These are phyloP conservation scores for Hymenoscyphus albidus DNA, from an alignment of 2,329 filamentous ascomycete species.

Conservation along the genomic window DNA sequence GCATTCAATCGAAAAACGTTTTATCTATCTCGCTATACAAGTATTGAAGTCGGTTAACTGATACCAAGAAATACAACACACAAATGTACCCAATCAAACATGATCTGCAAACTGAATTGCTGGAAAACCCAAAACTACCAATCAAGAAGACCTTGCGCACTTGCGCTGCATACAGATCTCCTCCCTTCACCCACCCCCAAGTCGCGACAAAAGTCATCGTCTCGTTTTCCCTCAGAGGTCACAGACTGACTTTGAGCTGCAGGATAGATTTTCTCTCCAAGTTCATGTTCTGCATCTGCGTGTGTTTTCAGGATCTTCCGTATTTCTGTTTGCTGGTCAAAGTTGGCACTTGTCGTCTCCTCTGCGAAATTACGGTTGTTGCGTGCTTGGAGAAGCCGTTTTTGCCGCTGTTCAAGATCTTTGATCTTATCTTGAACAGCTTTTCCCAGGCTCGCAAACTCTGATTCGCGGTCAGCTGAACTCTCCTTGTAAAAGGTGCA, in stretches of 20 bases:
- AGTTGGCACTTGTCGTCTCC: not conserved
- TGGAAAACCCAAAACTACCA: constrained; percentile 16
- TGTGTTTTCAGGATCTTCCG: constrained; percentile 20
- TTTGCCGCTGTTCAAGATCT: not conserved
- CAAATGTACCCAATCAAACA: too few species aligned
- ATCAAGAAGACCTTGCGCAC: constrained; percentile 22
- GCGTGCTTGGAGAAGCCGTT: not conserved
- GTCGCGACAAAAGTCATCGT: constrained; percentile 28
- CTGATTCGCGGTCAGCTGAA: not conserved
- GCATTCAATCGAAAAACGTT: too few species aligned
- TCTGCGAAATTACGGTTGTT: not conserved
- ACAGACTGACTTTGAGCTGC: constrained; percentile 24
- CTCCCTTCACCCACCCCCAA: constrained; percentile 12
- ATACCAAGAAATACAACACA: not conserved
- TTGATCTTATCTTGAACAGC: not conserved
- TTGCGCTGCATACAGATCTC: constrained; percentile 19
- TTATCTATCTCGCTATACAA: too few species aligned
- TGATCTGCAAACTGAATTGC: too few species aligned
- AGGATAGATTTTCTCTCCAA: constrained; percentile 24
- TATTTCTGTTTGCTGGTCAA: constrained; percentile 15
- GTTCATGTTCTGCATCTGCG: constrained; percentile 17
- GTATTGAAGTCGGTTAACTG: too few species aligned
- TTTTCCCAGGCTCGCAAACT: constrained; percentile 3
- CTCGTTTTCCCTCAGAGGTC: constrained; percentile 23
- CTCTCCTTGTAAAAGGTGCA: constrained; percentile 8